A percentile compares a stretch with the other conserved stretches of the same genome.
phyloP scores from a whole-genome alignment of 352 stramenopile genomes.

The Plasmopara halstedii region DNA sequence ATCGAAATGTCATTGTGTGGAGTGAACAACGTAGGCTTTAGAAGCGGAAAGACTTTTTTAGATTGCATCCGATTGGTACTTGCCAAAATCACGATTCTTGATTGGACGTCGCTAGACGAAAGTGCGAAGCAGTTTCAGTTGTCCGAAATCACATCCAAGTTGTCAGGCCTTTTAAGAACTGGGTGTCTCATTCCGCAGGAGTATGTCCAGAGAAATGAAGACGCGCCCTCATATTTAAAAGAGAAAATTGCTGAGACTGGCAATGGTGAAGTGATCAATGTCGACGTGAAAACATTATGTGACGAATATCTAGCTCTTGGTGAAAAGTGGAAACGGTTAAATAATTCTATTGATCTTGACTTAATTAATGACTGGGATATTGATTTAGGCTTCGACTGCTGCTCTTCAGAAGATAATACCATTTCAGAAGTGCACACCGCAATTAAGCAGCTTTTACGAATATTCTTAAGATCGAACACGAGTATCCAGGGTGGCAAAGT shows the following conservation, averaged over 20 bases:
- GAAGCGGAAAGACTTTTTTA: slow-evolving; percentile 44
- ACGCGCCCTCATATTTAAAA: slow-evolving; percentile 17
- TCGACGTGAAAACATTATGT: slow-evolving; percentile 24
- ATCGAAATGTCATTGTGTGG: slow-evolving; percentile 15
- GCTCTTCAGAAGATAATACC: slow-evolving; percentile 6
- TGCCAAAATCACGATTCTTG: slow-evolving; percentile 70
- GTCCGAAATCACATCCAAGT: slow-evolving; percentile 35
- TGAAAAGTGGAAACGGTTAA: slow-evolving; percentile 27
- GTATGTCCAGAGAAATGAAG: slow-evolving; percentile 7
- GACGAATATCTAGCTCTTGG: slow-evolving; percentile 22
- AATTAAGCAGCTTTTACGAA: slow-evolving; percentile 24
- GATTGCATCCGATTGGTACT: slow-evolving; percentile 67
- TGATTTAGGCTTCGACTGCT: slow-evolving; percentile 37
- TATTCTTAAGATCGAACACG: slow-evolving; percentile 18
- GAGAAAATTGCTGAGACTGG: slow-evolving; percentile 16
- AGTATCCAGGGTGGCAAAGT: slow-evolving; percentile 12
- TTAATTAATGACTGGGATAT: slow-evolving; percentile 30
- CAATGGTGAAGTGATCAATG: slow-evolving; percentile 21
- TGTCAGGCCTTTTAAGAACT: slow-evolving; percentile 39
- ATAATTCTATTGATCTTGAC: slow-evolving; percentile 11
- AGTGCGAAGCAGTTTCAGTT: slow-evolving; percentile 46
- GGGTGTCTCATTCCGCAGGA: slow-evolving; percentile 29
- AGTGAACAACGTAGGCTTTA: slow-evolving; percentile 23
- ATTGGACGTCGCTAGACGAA: slow-evolving; percentile 75
- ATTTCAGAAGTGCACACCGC: slow-evolving; percentile 11